Percentiles rank a stretch among this genome's conserved stretches.
phyloP scores from a whole-genome alignment of 2,329 filamentous ascomycete species.

The Exophiala dermatitidis region DNA sequence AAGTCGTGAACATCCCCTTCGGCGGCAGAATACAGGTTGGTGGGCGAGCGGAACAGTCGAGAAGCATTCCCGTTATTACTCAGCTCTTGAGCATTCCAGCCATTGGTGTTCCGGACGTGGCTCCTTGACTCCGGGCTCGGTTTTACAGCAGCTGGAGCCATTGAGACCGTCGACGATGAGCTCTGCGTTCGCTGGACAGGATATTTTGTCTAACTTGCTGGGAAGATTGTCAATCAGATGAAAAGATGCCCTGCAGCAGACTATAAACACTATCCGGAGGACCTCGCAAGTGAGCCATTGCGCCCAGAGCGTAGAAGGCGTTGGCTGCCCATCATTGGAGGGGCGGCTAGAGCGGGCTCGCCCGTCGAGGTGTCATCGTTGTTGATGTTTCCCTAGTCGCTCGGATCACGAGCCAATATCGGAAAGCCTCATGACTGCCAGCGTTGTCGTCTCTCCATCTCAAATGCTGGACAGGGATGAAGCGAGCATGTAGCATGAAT shows the following conservation, averaged over 20 bases:
- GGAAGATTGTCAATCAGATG: neutral
- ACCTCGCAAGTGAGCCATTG: neutral
- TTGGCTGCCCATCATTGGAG: neutral
- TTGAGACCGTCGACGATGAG: neutral
- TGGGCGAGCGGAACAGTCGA: neutral
- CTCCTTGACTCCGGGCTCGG: neutral
- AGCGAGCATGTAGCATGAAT: neutral
- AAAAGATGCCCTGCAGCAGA: neutral
- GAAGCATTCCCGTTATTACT: neutral
- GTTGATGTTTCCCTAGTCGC: neutral
- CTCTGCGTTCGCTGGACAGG: neutral
- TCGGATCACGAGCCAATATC: neutral
- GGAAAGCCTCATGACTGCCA: neutral
- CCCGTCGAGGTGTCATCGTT: neutral
- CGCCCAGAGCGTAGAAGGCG: neutral
- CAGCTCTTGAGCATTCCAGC: neutral
- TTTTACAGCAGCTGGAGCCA: slow-evolving; percentile 10
- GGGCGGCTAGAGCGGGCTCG: slow-evolving; percentile 4
- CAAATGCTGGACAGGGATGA: slow-evolving; percentile 1
- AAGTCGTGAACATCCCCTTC: slow-evolving; percentile 67
- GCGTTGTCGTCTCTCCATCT: neutral
- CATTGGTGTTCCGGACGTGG: slow-evolving; percentile 4
- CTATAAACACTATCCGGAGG: neutral
- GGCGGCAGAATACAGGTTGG: slow-evolving; percentile 8
- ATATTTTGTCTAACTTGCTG: neutral